Evolutionary conservation across 129 eudicot genomes (phyloP).

Genomic region (Chrysanthemum seticuspe): DNA sequence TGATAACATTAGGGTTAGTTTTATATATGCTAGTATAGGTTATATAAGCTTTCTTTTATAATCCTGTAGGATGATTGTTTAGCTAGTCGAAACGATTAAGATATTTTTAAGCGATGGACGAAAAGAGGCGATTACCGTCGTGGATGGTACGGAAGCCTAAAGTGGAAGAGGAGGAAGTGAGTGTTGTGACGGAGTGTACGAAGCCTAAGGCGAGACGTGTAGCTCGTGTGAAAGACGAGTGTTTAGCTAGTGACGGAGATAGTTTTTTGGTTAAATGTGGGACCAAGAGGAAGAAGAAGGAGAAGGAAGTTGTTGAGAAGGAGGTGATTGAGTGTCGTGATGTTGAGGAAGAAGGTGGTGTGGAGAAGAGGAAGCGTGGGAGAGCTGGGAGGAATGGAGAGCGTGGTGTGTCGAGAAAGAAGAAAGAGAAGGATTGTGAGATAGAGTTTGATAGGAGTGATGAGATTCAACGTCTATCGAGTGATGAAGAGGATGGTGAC

Average conservation of each 20-base stretch:
- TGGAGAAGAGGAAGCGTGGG: slow-evolving; percentile 30
- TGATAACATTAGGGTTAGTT: background rate
- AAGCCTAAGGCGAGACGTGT: slow-evolving; percentile 26
- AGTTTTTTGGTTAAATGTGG: slow-evolving; percentile 36
- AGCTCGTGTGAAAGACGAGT: slow-evolving; percentile 2
- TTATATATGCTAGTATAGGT: background rate
- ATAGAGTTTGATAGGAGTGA: slow-evolving; percentile 12
- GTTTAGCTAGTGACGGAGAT: background rate
- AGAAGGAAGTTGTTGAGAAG: slow-evolving; percentile 26
- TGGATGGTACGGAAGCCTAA: slow-evolving; percentile 26
- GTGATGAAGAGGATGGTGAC: slow-evolving; percentile 33
- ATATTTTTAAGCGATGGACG: slow-evolving; percentile 18
- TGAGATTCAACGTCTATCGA: slow-evolving; percentile 24
- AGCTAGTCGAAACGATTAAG: slow-evolving; percentile 11
- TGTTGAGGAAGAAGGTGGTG: slow-evolving; percentile 14
- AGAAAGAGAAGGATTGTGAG: slow-evolving; percentile 4
- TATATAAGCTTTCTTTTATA: slow-evolving; percentile 5
- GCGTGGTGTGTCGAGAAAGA: slow-evolving; percentile 15
- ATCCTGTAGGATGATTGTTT: slow-evolving; percentile 24
- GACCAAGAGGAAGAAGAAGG: slow-evolving; percentile 39
- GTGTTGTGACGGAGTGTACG: background rate
- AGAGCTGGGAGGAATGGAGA: slow-evolving; percentile 31
- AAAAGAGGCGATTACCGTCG: slow-evolving; percentile 47
- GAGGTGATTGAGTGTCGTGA: slow-evolving; percentile 16
- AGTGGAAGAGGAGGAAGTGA: slow-evolving; percentile 6